phyloP scores from a whole-genome alignment of 2,329 filamentous ascomycete genomes.

The Hypoxylon sp. region DNA sequence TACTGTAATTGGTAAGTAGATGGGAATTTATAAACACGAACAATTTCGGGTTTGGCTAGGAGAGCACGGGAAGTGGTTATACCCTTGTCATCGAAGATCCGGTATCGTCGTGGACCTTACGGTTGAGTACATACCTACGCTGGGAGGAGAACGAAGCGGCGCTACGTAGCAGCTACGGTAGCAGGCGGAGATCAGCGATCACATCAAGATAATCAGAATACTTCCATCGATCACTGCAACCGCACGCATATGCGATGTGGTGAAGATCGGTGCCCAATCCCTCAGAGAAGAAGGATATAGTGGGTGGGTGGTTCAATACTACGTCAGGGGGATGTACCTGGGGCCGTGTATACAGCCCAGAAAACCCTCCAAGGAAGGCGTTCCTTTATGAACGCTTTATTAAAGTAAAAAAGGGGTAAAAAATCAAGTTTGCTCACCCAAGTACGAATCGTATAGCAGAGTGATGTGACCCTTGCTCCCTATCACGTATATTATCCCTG shows the following conservation, averaged over 20 bases:
- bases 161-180: conserved; percentile 31
- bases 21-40: conserved; percentile 11
- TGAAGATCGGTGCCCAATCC: conserved; percentile 41
- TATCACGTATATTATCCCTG: conserved; percentile 26
- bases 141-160: conserved; percentile 10
- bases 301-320: conserved; percentile 31
- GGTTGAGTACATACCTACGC: conserved; percentile 13
- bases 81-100: conserved; percentile 37
- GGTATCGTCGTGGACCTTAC: conserved; percentile 22
- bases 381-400: conserved; percentile 30
- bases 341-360: neutral
- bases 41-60: conserved; percentile 14
- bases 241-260: conserved; percentile 26
- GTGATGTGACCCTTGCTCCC: conserved; percentile 23
- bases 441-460: conserved; percentile 8
- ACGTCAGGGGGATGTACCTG: conserved; percentile 28
- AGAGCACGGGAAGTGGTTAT: conserved; percentile 23
- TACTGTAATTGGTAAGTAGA: conserved; percentile 28
- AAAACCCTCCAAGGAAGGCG: conserved; percentile 23
- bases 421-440: conserved; percentile 28
- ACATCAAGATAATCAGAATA: conserved; percentile 42
- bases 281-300: conserved; percentile 11
- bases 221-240: conserved; percentile 42
- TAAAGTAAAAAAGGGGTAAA: conserved; percentile 36
- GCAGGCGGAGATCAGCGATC: conserved; percentile 35